These are phyloP conservation scores for Phytophthora europaea DNA, from an alignment of 352 stramenopile species.

Conservation along the genomic window DNA sequence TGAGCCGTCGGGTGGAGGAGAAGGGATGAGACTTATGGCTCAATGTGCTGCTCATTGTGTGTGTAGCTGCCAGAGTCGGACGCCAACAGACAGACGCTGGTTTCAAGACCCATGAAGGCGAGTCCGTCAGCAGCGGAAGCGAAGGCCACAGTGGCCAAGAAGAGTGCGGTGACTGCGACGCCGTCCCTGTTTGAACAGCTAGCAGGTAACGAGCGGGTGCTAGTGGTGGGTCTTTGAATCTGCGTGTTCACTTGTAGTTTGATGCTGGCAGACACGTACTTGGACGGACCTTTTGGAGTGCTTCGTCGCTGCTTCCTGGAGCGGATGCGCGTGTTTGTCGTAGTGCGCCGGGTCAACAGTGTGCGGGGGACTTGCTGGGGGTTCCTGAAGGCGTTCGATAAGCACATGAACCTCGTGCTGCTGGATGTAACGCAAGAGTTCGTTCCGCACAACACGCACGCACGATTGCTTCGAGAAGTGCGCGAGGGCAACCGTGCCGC, in stretches of 20 bases:
- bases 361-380: conserved; percentile 92
- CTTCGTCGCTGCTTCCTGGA: conserved; percentile 87
- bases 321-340: conserved; percentile 80
- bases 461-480: conserved; percentile 44
- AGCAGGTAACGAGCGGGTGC: conserved; percentile 45
- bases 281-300: conserved; percentile 88
- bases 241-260: not conserved
- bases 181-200: conserved; percentile 67
- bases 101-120: conserved; percentile 43
- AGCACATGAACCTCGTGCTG: conserved; percentile 96
- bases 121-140: conserved; percentile 23
- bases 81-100: conserved; percentile 58
- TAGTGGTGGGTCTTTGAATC: conserved; percentile 7
- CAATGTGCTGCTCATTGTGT: too few relatives aligned
- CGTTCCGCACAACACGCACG: conserved; percentile 53
- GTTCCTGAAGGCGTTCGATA: conserved; percentile 96
- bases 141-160: conserved; percentile 20
- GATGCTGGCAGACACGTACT: conserved; percentile 63
- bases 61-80: conserved; percentile 74
- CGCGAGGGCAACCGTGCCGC: conserved; percentile 30
- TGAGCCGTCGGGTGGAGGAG: not conserved
- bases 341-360: conserved; percentile 92
- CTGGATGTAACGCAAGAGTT: conserved; percentile 89
- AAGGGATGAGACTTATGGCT: not conserved
- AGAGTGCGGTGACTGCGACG: conserved; percentile 5